phyloP scores from a whole-genome alignment of 306 rosid species.

The Lagenaria siceraria region DNA sequence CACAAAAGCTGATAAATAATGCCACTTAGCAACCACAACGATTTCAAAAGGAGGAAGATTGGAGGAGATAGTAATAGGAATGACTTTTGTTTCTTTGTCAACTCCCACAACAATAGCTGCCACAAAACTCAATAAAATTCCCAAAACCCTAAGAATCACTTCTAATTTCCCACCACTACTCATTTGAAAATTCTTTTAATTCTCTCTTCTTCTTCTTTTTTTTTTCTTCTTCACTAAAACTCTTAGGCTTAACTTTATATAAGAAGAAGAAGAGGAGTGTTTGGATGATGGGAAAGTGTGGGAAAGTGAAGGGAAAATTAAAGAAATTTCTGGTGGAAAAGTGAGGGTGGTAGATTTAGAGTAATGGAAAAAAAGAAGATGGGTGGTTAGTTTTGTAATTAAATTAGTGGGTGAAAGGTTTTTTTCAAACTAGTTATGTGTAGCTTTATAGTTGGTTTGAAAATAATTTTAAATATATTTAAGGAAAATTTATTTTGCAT shows the following conservation, averaged over 20 bases:
- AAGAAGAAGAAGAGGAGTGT: neutral
- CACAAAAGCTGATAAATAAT: slow-evolving; percentile 50
- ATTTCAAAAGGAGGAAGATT: slow-evolving; percentile 31
- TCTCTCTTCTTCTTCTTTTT: neutral
- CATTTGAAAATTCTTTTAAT: neutral
- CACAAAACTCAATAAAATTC: slow-evolving; percentile 20
- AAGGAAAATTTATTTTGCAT: too few relatives aligned
- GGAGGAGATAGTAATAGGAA: slow-evolving; percentile 11
- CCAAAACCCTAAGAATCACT: slow-evolving; percentile 44
- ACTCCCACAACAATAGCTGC: slow-evolving; percentile 43
- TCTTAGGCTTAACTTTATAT: neutral
- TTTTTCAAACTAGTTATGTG: too few relatives aligned
- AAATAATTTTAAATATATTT: too few relatives aligned
- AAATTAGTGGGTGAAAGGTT: too few relatives aligned
- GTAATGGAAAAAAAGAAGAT: too few relatives aligned
- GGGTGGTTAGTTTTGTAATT: too few relatives aligned
- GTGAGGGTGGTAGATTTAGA: too few relatives aligned
- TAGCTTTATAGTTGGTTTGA: too few relatives aligned
- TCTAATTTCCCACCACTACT: neutral
- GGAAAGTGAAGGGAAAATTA: too few relatives aligned
- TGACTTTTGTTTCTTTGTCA: slow-evolving; percentile 36
- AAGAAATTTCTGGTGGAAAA: too few relatives aligned
- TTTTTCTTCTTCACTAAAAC: neutral
- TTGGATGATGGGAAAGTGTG: neutral
- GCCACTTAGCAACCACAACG: slow-evolving; percentile 41